phyloP scores from a whole-genome alignment of 1,139 yeast genomes.

The Entelexis sorbosivorans region DNA sequence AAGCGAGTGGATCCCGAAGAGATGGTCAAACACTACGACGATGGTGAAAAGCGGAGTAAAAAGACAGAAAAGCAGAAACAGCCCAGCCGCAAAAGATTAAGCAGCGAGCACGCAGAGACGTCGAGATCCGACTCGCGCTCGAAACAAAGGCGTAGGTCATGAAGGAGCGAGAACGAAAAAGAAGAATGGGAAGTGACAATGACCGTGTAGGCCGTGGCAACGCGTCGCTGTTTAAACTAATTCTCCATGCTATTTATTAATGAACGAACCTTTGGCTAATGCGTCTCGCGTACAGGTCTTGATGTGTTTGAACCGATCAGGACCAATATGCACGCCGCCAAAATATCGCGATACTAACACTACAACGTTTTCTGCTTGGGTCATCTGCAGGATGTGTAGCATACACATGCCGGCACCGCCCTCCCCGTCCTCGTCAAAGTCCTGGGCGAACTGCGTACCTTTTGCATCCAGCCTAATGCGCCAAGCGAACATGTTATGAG shows the following conservation, averaged over 20 bases:
- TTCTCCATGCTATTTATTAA: background rate
- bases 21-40: conserved; percentile 2
- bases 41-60: background rate
- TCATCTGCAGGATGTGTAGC: conserved; percentile 60
- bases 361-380: conserved; percentile 54
- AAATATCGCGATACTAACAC: conserved; percentile 90
- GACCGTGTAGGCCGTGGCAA: no score
- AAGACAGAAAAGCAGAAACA: background rate
- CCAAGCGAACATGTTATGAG: conserved; percentile 82
- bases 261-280: conserved; percentile 50
- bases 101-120: background rate
- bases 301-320: conserved; percentile 82
- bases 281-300: conserved; percentile 84
- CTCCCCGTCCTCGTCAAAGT: conserved; percentile 96
- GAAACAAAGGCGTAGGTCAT: conserved; percentile 1
- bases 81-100: background rate
- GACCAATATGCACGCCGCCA: conserved; percentile 86
- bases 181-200: background rate
- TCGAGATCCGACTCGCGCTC: background rate
- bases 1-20: conserved; percentile 5
- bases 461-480: conserved; percentile 45
- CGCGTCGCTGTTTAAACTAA: no score
- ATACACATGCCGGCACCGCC: conserved; percentile 90
- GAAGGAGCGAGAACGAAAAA: background rate
- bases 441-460: conserved; percentile 39